Evolutionary conservation across 1,284 basidiomycete genomes (phyloP), one percentile per base, ranked within the genome.

Genomic region (Cutaneotrichosporon sp.): DNA sequence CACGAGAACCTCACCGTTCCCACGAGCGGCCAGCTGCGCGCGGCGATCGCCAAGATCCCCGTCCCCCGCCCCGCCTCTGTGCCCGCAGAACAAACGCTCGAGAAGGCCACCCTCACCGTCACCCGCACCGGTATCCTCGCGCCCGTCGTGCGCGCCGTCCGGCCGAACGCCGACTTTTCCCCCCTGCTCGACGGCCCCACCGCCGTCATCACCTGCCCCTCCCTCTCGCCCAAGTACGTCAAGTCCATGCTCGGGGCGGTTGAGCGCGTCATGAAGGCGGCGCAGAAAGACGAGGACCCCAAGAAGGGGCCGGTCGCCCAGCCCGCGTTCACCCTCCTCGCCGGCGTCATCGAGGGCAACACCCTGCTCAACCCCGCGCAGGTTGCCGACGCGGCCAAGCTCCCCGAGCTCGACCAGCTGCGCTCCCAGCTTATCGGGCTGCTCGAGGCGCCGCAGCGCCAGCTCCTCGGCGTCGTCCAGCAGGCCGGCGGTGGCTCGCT

Each of bases 361-460:
- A 52, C 56, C 14, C 47, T 78, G 20, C 47, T 77, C 33, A 66
- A 60, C 18, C 58, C 65, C 5, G 56, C 63, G n/a, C 64, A 68
- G 46, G 60, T 79, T 14, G 52, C 47, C 22, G 61, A 70, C 24
- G 60, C 81, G 20, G 69, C 69, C 18, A 72, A 78, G 38, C 61
- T 81, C 51, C 81, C 81, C 5, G 76, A 76, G 38, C 57, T 81
- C 62, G 74, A 80, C 60, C 65, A 66, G 18, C 63, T 82, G 13
- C 64, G 78, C 33, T 74, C 69, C 2, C 79, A 81, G 67, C 66
- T 82, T 25, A 76, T 82, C 7, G 81, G 80, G 0, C 55, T 81
- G 57, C 60, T 82, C 56, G 71, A 78, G 58, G 67, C 65, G 29
- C 76, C 74, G 14, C 73, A 64, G 22, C 72, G 72, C 64, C 67